Evolutionary conservation across 1,284 basidiomycete species (phyloP).

Genomic region (Sphaerobolus stellatus): DNA sequence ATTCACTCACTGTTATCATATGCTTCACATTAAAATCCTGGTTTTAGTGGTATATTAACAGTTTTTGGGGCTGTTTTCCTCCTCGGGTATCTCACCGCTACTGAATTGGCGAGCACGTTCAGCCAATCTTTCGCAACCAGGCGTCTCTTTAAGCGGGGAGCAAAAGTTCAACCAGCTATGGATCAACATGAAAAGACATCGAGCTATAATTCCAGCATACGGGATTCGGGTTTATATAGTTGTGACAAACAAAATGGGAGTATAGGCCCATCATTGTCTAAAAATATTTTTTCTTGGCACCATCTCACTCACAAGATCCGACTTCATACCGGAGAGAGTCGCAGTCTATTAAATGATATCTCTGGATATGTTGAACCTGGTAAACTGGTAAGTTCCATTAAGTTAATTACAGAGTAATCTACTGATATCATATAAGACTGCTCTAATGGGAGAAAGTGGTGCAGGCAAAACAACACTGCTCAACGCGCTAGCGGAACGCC

Average conservation of each 20-base stretch:
- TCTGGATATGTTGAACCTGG: constrained; percentile 83
- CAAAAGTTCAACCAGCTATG: neutral
- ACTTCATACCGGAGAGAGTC: constrained; percentile 52
- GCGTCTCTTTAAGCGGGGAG: constrained; percentile 46
- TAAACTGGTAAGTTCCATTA: constrained; percentile 61
- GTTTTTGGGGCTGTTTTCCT: constrained; percentile 52
- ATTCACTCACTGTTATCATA: neutral
- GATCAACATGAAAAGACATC: too few relatives aligned
- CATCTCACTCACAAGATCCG: constrained; percentile 62
- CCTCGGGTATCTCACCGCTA: constrained; percentile 48
- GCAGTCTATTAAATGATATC: constrained; percentile 72
- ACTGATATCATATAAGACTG: too few relatives aligned
- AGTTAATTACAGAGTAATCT: too few relatives aligned
- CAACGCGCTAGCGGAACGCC: constrained; percentile 81
- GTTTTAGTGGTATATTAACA: constrained; percentile 49
- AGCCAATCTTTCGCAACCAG: constrained; percentile 31
- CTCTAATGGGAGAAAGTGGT: constrained; percentile 70
- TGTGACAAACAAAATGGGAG: neutral
- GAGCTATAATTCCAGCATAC: too few relatives aligned
- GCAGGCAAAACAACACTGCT: constrained; percentile 81
- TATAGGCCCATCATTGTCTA: constrained; percentile 3
- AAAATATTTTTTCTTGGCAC: constrained; percentile 59
- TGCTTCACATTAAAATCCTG: neutral
- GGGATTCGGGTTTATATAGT: too few relatives aligned
- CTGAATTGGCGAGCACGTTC: constrained; percentile 44